Evolutionary conservation across 495 filamentous ascomycete species (phyloP).

Genomic region (Oidiodendron maius): DNA sequence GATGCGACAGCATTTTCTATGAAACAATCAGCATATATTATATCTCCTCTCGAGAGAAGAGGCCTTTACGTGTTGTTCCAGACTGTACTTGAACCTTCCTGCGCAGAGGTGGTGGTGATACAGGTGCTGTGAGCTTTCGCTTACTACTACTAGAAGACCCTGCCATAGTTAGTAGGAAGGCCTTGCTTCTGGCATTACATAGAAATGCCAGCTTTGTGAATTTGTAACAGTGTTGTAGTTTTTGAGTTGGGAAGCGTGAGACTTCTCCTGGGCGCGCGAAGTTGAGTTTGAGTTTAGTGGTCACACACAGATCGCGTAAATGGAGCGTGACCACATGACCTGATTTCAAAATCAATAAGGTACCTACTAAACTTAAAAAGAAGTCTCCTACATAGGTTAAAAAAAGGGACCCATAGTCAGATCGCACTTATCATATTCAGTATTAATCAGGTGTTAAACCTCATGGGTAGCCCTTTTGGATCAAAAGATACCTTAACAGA

Average conservation of each 20-base stretch:
- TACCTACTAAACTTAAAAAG: too few relatives aligned
- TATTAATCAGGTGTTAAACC: too few relatives aligned
- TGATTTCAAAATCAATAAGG: too few relatives aligned
- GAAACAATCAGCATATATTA: conserved; percentile 6
- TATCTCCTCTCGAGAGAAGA: neutral
- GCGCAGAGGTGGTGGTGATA: conserved; percentile 55
- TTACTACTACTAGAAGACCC: conserved; percentile 15
- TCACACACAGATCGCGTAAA: neutral
- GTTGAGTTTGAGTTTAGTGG: conserved; percentile 4
- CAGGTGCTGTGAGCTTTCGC: conserved; percentile 24
- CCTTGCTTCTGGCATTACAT: neutral
- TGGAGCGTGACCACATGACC: neutral
- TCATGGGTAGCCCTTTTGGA: too few relatives aligned
- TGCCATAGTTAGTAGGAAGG: conserved; percentile 9
- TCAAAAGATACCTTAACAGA: too few relatives aligned
- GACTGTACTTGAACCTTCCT: conserved; percentile 64
- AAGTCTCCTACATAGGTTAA: too few relatives aligned
- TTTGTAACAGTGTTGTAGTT: neutral
- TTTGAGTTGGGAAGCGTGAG: neutral
- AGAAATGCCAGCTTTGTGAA: conserved; percentile 7
- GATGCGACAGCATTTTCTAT: conserved; percentile 62
- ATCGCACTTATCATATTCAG: too few relatives aligned
- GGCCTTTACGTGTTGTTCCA: conserved; percentile 62
- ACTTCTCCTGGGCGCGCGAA: conserved; percentile 1
- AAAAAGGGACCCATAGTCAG: too few relatives aligned